Percentiles rank a stretch among this genome's conserved stretches.
These are phyloP conservation scores for Phytophthora pini DNA, from an alignment of 352 stramenopile species.

Conservation along the genomic window DNA sequence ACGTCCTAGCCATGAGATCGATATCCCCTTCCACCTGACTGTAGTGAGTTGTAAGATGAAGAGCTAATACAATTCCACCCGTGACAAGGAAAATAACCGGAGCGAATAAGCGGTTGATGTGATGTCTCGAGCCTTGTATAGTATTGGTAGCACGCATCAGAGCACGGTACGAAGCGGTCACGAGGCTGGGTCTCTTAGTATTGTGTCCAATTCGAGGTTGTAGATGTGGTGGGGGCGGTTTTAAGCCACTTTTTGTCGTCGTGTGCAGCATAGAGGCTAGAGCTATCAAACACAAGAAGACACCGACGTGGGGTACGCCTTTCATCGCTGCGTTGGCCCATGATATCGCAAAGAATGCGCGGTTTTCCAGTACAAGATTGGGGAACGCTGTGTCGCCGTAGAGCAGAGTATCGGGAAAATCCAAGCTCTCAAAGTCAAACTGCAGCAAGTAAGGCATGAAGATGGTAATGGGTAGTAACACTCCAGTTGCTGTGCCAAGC, in stretches of 20 bases:
- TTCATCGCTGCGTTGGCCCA: conserved; percentile 34
- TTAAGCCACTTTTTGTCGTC: background rate
- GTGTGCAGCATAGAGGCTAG: conserved; percentile 24
- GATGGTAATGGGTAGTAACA: conserved; percentile 21
- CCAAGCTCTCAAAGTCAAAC: conserved; percentile 40
- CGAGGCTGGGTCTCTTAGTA: background rate
- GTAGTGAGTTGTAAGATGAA: conserved; percentile 1
- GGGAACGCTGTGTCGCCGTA: conserved; percentile 54
- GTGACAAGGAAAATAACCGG: background rate
- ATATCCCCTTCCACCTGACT: background rate
- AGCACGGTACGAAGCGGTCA: background rate
- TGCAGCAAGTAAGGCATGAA: conserved; percentile 24
- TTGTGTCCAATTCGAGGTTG: background rate
- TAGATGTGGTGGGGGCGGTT: background rate
- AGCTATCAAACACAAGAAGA: conserved; percentile 38
- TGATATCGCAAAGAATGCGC: conserved; percentile 42
- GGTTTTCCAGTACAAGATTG: conserved; percentile 57
- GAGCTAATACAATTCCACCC: background rate
- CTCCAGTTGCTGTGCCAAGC: background rate
- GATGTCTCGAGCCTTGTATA: background rate
- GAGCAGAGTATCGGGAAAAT: conserved; percentile 39
- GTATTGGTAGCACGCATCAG: background rate
- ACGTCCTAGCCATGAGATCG: background rate
- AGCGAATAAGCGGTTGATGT: background rate
- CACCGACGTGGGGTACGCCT: conserved; percentile 44